Percentiles rank a stretch among this genome's conserved stretches.
These are phyloP conservation scores for Gnaphalium uliginosum DNA, from an alignment of 129 eudicot genomes.

Conservation along the genomic window DNA sequence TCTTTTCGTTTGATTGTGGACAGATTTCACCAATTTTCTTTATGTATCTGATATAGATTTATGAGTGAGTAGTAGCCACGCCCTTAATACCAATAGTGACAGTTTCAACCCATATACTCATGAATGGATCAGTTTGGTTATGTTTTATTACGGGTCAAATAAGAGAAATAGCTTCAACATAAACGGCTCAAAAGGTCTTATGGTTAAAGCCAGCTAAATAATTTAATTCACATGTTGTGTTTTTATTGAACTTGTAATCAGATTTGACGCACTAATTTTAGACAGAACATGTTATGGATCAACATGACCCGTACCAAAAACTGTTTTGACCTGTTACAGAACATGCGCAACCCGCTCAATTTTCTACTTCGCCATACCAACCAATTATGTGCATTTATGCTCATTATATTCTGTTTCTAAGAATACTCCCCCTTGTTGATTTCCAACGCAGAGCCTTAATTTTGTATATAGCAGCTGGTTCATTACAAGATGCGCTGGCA, in stretches of 20 bases:
- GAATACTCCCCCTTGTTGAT: not conserved
- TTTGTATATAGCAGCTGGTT: constrained; percentile 88
- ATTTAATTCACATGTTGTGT: not conserved
- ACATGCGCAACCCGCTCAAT: not conserved
- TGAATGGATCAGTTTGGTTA: not conserved
- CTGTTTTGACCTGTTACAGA: not conserved
- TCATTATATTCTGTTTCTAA: not conserved
- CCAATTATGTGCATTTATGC: not conserved
- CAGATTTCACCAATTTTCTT: not conserved
- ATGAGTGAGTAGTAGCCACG: not conserved
- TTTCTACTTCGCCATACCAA: no score
- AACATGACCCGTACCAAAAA: not conserved
- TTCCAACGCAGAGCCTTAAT: constrained; percentile 67
- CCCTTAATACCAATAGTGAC: not conserved
- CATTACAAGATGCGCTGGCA: constrained; percentile 84
- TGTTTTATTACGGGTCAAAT: not conserved
- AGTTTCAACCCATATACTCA: not conserved
- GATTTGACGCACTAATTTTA: not conserved
- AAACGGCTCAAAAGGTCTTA: not conserved
- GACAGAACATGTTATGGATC: not conserved
- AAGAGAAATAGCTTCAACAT: not conserved
- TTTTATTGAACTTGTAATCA: not conserved
- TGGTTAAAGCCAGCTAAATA: not conserved
- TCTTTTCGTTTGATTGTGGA: not conserved
- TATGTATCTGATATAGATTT: not conserved